Conservation (phyloP, 495 filamentous ascomycete genomes). For the Oidiodendron maius region DNA sequence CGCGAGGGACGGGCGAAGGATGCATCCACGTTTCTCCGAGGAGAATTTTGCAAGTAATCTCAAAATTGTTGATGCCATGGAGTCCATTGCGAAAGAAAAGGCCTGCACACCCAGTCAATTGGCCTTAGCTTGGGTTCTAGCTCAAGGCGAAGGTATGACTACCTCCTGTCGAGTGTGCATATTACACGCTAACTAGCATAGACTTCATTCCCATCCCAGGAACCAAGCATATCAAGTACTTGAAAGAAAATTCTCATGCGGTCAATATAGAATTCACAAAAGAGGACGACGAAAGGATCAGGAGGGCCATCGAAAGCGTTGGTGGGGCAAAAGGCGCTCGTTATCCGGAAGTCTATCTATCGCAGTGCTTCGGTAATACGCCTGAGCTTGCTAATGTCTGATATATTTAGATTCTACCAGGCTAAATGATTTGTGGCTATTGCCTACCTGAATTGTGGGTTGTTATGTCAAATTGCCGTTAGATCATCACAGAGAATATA, state of each 20-base stretch:
- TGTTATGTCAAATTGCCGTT: too few relatives aligned
- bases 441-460: too few relatives aligned
- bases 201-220: constrained; percentile 53
- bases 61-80: neutral
- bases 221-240: constrained; percentile 30
- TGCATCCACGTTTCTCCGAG: constrained; percentile 54
- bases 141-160: constrained; percentile 40
- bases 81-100: neutral
- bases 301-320: too few relatives aligned
- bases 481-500: too few relatives aligned
- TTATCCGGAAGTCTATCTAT: too few relatives aligned
- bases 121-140: constrained; percentile 60
- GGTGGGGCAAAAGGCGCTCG: too few relatives aligned
- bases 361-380: too few relatives aligned
- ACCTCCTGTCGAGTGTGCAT: neutral
- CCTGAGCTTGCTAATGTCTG: too few relatives aligned
- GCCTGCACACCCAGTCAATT: constrained; percentile 47
- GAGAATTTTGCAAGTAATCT: constrained; percentile 66
- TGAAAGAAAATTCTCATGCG: constrained; percentile 33
- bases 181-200: constrained; percentile 1
- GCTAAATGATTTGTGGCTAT: too few relatives aligned
- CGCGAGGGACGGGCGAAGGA: constrained; percentile 45
- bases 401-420: too few relatives aligned
- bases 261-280: constrained; percentile 24
- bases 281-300: too few relatives aligned